Evolutionary conservation across 192 early-diverging fungal species (phyloP).

Genomic region (Gonapodya prolifera): DNA sequence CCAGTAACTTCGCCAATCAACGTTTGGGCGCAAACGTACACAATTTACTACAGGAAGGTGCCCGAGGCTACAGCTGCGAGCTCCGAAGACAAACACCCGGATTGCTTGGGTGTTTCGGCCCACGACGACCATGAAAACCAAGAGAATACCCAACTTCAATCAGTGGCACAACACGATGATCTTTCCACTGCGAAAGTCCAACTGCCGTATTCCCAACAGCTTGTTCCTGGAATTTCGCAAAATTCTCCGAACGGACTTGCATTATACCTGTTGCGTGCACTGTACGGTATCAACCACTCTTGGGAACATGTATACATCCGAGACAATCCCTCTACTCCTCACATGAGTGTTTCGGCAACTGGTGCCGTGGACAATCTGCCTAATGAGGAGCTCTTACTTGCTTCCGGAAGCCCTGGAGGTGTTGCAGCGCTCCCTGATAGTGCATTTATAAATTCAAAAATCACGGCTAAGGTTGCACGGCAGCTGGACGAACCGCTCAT

Average conservation of each 20-base stretch:
- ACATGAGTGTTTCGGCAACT: slow-evolving; percentile 21
- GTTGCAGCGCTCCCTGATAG: slow-evolving; percentile 12
- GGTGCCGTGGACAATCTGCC: background rate
- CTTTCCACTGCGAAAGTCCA: too few species aligned
- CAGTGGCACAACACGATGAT: background rate
- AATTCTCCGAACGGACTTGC: background rate
- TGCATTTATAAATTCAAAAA: slow-evolving; percentile 63
- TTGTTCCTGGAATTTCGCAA: background rate
- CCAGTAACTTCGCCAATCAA: slow-evolving; percentile 9
- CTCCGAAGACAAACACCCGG: background rate
- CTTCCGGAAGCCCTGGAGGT: background rate
- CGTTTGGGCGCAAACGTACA: slow-evolving; percentile 44
- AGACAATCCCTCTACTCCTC: slow-evolving; percentile 13
- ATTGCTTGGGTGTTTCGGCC: slow-evolving; percentile 2
- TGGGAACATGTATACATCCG: slow-evolving; percentile 27
- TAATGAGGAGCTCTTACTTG: background rate
- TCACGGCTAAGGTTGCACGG: slow-evolving; percentile 71
- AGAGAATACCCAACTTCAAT: slow-evolving; percentile 7
- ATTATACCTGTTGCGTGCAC: slow-evolving; percentile 20
- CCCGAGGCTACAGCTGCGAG: background rate
- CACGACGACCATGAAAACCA: too few species aligned
- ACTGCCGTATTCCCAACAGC: background rate
- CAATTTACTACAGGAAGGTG: slow-evolving; percentile 42
- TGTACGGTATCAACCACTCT: slow-evolving; percentile 22
- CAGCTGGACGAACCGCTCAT: slow-evolving; percentile 84